Evolutionary conservation across 768 basidiomycete species (phyloP).

Genomic region (Amanita rubescens): DNA sequence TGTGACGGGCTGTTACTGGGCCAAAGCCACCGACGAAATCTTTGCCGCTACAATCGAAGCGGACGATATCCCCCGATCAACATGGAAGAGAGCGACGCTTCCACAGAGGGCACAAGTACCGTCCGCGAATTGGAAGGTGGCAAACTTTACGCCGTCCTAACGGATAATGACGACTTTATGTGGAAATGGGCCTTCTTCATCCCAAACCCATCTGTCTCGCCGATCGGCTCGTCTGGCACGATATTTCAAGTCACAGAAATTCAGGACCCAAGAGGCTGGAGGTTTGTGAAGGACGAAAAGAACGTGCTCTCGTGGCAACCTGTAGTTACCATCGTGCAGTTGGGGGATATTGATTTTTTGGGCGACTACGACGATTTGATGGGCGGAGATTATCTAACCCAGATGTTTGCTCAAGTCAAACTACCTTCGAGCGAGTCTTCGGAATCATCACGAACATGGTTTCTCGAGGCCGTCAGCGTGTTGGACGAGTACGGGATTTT

Average conservation of each 20-base stretch:
- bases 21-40: background rate
- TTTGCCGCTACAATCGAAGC: conserved; percentile 1
- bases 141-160: conserved; percentile 37
- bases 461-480: conserved; percentile 37
- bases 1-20: conserved; percentile 4
- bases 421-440: conserved; percentile 26
- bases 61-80: conserved; percentile 6
- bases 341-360: conserved; percentile 34
- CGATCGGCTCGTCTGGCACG: conserved; percentile 36
- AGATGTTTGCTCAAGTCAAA: conserved; percentile 37
- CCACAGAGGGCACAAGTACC: conserved; percentile 14
- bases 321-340: conserved; percentile 36
- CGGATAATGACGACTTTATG: conserved; percentile 37
- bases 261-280: conserved; percentile 29
- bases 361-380: conserved; percentile 37
- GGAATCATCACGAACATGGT: conserved; percentile 43
- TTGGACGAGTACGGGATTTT: conserved; percentile 41
- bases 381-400: conserved; percentile 31
- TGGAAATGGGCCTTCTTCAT: conserved; percentile 48
- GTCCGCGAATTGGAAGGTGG: conserved; percentile 30
- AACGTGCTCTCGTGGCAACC: conserved; percentile 33
- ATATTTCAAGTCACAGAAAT: conserved; percentile 35
- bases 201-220: conserved; percentile 28
- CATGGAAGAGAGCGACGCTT: background rate
- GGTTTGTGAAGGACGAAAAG: conserved; percentile 28